Percentiles rank a stretch among this genome's conserved stretches.
phyloP scores from a whole-genome alignment of 169 alveolate genomes.

The Eimeria acervulina region DNA sequence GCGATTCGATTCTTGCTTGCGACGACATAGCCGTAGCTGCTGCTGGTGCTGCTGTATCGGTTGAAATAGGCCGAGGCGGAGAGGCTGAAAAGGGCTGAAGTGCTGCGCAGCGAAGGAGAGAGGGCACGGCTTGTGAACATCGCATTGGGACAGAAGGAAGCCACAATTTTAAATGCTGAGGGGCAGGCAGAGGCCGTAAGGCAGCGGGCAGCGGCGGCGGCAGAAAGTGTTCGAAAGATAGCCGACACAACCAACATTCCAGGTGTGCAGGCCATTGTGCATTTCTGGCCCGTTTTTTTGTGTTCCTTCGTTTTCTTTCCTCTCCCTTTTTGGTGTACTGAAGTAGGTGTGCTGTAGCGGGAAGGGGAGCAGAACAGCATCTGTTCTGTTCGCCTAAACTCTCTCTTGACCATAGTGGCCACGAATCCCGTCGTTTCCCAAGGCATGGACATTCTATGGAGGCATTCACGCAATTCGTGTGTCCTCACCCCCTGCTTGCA shows the following conservation, averaged over 20 bases:
- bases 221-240: constrained; percentile 76
- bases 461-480: not conserved
- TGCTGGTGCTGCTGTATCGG: constrained; percentile 56
- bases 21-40: not conserved
- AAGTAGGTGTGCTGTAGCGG: not conserved
- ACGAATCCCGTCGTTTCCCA: not conserved
- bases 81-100: constrained; percentile 96
- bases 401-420: not conserved
- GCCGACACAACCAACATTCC: constrained; percentile 77
- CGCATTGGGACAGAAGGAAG: constrained; percentile 94
- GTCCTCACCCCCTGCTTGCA: not conserved
- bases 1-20: not conserved
- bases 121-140: constrained; percentile 94
- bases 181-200: constrained; percentile 79
- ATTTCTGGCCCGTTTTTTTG: not conserved
- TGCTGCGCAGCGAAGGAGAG: constrained; percentile 95
- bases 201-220: constrained; percentile 78
- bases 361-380: not conserved
- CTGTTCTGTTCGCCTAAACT: not conserved
- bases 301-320: not conserved
- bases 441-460: not conserved
- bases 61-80: constrained; percentile 96
- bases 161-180: constrained; percentile 93
- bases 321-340: not conserved
- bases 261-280: constrained; percentile 42